Evolutionary conservation across 1,284 basidiomycete genomes (phyloP), one percentile per base, ranked within the genome.

Genomic region (Apiotrichum siamense): DNA sequence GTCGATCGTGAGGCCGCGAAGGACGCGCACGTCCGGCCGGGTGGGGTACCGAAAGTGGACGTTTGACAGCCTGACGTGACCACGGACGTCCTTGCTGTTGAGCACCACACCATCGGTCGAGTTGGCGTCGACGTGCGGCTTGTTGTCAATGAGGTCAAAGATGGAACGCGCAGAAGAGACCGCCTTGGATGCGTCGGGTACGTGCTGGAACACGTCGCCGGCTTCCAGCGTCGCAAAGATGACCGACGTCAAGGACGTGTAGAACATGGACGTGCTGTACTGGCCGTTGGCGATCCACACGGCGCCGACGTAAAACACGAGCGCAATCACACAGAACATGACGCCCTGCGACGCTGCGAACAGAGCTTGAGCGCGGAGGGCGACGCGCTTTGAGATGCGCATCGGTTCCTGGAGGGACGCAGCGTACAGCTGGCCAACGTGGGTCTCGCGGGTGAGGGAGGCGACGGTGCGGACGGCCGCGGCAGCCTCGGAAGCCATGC

Each of bases 11-110:
- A 97, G 75, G 57, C 84, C 84, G 45, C 88, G 84, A 48, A 97
- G 76, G 4, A 97, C 91, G 43, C 87, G 84, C 15, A 93, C 85
- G 54, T 81, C 81, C 24, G 89, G 87, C 50, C 94, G 82, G 3
- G 91, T 90, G 1, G 94, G 94, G 74, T 97, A 97, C 24, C 90
- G 81, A 81, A 97, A 97, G 74, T 93, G 87, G n/a, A 96, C 79
- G 55, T 84, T 79, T 62, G 92, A 83, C 57, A 97, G 80, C 12
- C 76, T 79, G 65, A 94, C 81, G 59, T 85, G 83, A 15, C 90
- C 90, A 46, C 76, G 64, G 41, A 83, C 81, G 18, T 79, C 68
- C 39, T 77, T 66, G 7, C 73, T 70, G 35, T 69, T 60, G 41
- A 80, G 54, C 10, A 81, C 66, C 58, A 83, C 83, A 48, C 93